Percentiles rank a stretch among this genome's conserved stretches.
These are phyloP conservation scores for Halteria grandinella DNA, from an alignment of 73 alveolate genomes.

Conservation along the genomic window DNA sequence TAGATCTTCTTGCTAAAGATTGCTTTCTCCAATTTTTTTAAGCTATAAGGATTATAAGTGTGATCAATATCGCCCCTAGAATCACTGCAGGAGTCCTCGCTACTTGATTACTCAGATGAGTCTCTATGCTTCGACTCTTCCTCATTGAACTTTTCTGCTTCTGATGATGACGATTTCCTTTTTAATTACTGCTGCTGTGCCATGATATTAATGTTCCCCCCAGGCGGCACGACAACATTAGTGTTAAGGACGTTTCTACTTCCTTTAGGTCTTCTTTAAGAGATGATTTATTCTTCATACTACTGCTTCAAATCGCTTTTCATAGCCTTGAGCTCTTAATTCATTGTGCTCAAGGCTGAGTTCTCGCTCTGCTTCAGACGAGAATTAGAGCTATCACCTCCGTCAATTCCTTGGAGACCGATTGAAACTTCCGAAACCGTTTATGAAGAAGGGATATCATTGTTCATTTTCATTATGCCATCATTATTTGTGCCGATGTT, in stretches of 20 bases:
- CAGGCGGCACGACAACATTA: too few relatives aligned
- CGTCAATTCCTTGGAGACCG: neutral
- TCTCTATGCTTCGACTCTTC: too few relatives aligned
- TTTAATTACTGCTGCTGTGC: too few relatives aligned
- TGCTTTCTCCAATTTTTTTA: constrained; percentile 43
- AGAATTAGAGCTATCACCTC: constrained; percentile 1
- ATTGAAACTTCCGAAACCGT: neutral
- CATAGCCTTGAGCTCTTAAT: neutral
- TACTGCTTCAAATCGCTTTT: constrained; percentile 11
- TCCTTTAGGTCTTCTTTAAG: constrained; percentile 27
- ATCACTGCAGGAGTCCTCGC: constrained; percentile 1
- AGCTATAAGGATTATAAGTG: constrained; percentile 48
- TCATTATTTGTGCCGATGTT: neutral
- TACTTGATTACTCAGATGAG: too few relatives aligned
- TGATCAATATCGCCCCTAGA: constrained; percentile 39
- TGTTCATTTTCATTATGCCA: neutral
- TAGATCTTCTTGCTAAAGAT: neutral
- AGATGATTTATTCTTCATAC: constrained; percentile 30
- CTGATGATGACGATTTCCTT: too few relatives aligned
- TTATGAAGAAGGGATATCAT: neutral
- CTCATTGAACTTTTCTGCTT: too few relatives aligned
- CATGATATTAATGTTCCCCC: too few relatives aligned
- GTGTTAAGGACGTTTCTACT: constrained; percentile 38
- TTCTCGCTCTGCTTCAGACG: neutral
- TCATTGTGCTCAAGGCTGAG: neutral